Evolutionary conservation across 2,329 filamentous ascomycete genomes (phyloP), one percentile per base, ranked within the genome.

Genomic region (Paraconiothyrium brasiliense): DNA sequence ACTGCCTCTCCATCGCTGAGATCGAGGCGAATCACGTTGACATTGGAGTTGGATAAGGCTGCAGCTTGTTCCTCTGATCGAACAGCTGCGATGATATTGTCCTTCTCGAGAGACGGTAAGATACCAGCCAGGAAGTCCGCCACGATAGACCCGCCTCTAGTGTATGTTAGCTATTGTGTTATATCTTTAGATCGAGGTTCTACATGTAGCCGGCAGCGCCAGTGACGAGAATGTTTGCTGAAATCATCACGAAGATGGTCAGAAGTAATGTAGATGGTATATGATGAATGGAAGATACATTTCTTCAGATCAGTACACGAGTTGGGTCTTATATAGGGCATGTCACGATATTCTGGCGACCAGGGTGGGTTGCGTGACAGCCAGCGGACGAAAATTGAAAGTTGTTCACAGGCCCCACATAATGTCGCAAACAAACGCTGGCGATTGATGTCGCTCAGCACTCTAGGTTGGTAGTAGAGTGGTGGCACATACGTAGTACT

Each of bases 191-290:
- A 8, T 6, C 27, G 6, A 44, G 30, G 5, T 14, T 22, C 2
- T 54, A 43, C 57, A 59, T 59, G 57, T 54, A 59, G 10, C 57
- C 57, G 3, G 48, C 57, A 13, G 57, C 57, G 4, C 57, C 57
- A 2, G 57, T 59, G 2, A 59, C 22, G 30, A 55, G 32, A 32
- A 59, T 30, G 14, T 59, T 54, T n/a, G 11, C 7, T 30, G 22
- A 8, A 30, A 22, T 20, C 50, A 59, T 54, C 2, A 13, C 48
- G 4, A 34, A 24, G 14, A 2, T n/a, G 30, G 24, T 2, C 14
- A 27, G 37, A 16, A 13, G 16, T 16, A 37, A 16, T 8, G 11
- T 14, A 3, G 20, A 24, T 8, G 5, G 20, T 24, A 41, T 7
- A 8, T 16, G 39, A 41, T n/a, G 37, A 41, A 41, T 16, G 16